phyloP scores from a whole-genome alignment of 192 early-diverging fungal species.

The Rhizophlyctis rosea region DNA sequence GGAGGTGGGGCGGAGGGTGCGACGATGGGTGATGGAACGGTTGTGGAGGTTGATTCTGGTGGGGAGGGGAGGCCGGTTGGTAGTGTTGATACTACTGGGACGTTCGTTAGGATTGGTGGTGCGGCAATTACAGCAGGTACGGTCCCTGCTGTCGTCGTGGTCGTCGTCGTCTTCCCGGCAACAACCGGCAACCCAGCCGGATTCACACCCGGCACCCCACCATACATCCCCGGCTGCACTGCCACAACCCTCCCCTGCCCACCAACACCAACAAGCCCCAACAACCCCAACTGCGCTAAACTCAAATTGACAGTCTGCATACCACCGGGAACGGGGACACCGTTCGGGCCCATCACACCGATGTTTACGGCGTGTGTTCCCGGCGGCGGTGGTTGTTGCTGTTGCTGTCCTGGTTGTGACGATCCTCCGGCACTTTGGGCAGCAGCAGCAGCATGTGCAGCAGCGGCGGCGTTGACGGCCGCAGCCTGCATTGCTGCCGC shows the following conservation, averaged over 20 bases:
- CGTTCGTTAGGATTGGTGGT: background rate
- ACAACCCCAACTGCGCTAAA: conserved; percentile 1
- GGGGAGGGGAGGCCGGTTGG: background rate
- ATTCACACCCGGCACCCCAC: too few relatives aligned
- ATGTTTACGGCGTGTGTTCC: background rate
- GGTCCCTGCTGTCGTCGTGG: background rate
- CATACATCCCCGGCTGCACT: too few relatives aligned
- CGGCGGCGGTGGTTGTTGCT: conserved; percentile 5
- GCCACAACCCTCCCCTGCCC: too few relatives aligned
- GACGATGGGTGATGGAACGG: background rate
- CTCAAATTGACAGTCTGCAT: background rate
- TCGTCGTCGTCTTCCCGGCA: background rate
- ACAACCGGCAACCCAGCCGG: background rate
- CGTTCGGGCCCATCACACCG: background rate
- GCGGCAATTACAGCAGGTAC: background rate
- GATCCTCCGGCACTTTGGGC: conserved; percentile 1
- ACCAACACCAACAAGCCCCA: conserved; percentile 13
- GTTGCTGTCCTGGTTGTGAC: conserved; percentile 1
- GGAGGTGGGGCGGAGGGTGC: background rate
- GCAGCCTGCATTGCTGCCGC: background rate
- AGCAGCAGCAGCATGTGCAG: conserved; percentile 15
- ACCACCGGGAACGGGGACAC: background rate
- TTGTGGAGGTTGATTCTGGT: conserved; percentile 1
- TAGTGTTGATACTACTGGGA: background rate
- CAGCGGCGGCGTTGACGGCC: background rate